Base-by-base conservation (phyloP, 139 green algal genomes). In the Closterium sp. region DNA sequence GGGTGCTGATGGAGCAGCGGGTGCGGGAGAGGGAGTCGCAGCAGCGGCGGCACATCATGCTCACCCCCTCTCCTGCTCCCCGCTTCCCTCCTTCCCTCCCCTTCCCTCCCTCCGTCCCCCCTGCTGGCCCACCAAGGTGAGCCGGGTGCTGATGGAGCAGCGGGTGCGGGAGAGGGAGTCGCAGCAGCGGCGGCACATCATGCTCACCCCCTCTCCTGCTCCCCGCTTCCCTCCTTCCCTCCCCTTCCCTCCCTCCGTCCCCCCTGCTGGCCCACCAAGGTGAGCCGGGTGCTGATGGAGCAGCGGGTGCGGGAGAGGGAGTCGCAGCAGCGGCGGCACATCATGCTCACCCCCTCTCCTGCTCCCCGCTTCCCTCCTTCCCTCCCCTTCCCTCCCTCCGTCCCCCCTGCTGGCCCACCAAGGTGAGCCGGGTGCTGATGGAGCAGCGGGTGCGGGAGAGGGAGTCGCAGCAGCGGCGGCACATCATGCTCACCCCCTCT, bases 281-380 rank as follows among this genome's bases (percentile, higher is more conserved):
- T 95, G n/a, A 95, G 93, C 93, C 89, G 89, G 13, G 89, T 94
- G 73, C 91, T 70, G 32, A 94, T 95, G 94, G 89, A 93, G 92
- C 94, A 96, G 87, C 88, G 88, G 87, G 88, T 96, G 38, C 87
- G 87, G 29, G 95, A 96, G 93, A 94, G 94, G 92, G 93, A 96
- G 93, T 92, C 92, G 79, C 84, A n/a, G n/a, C 29, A 85, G 85
- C 31, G 38, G 34, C 88, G 93, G 93, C 85, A 95, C 7, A n/a
- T n/a, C n/a, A n/a, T n/a, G n/a, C n/a, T n/a, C n/a, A n/a, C n/a
- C n/a, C n/a, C n/a, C n/a, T n/a, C n/a, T n/a, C n/a, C n/a, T n/a
- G n/a, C n/a, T n/a, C n/a, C n/a, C n/a, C n/a, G n/a, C 38, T 0
- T 13, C 7, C 38, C 38, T 50, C 38, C 38, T 9, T 50, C 38